Base-by-base conservation (phyloP, 768 basidiomycete species). In the Mycena filopes region DNA sequence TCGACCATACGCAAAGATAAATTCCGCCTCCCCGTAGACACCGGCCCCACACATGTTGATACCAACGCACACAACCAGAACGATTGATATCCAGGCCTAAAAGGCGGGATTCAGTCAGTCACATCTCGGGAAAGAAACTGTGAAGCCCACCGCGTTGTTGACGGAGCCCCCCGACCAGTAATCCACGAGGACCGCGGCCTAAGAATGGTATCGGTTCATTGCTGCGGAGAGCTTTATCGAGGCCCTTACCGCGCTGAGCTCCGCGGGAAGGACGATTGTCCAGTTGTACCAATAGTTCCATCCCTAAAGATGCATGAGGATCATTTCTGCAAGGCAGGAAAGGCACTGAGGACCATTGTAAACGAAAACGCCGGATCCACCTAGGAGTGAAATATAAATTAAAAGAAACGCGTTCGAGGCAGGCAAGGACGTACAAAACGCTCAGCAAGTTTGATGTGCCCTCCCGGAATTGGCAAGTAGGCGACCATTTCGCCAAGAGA, bases 11-110 rank as follows among this genome's bases (percentile, higher is more conserved):
- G 93, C 93, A 74, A 96, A 96, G 50, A 89, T 82, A 73, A 96
- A 96, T 76, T 96, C 95, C 11, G 88, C 87, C 76, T 95, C 93
- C 33, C 93, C 92, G 70, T 94, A 94, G 28, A 86, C 91, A 77
- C 87, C 89, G 48, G 91, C 89, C 50, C 92, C 93, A 11, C 88
- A 76, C 81, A 91, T 74, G 73, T 94, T 94, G 76, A 94, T 95
- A 25, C 79, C 80, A 45, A 97, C 74, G 43, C 92, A 90, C 26
- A 97, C 88, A 41, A 92, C 68, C 64, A 66, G 43, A n/a, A 63
- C 55, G 4, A 98, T 82, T 0, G 87, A 77, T 49, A 98, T 90
- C 93, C 93, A 98, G 18, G 83, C 67, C 63, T 68, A 31, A 29
- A 23, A 25, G 16, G 8, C 11, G 15, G 38, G 9, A 2, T 20